Conservation (phyloP, 2,329 filamentous ascomycete genomes). For the Nothopassalora personata region DNA sequence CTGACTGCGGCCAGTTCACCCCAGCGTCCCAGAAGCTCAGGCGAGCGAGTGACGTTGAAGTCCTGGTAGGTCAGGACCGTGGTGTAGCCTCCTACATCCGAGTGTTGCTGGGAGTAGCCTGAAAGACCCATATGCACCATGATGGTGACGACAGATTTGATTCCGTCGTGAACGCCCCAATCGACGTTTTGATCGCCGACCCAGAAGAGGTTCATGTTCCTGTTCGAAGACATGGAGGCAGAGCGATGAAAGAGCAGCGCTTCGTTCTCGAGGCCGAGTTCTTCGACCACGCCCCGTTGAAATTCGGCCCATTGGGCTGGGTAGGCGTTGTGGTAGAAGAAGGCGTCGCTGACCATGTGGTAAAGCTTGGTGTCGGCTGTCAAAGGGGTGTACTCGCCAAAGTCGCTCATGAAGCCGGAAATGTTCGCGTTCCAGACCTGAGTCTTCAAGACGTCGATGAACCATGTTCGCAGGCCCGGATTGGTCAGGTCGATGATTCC, state of each 20-base stretch:
- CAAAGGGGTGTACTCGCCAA: conserved; percentile 35
- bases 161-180: conserved; percentile 34
- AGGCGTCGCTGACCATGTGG: conserved; percentile 28
- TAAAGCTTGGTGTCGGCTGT: conserved; percentile 27
- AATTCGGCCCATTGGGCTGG: conserved; percentile 33
- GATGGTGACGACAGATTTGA: conserved; percentile 33
- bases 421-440: conserved; percentile 36
- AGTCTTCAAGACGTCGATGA: conserved; percentile 30
- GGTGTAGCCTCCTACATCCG: conserved; percentile 37
- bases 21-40: conserved; percentile 36
- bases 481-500: conserved; percentile 37
- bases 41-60: conserved; percentile 33
- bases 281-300: conserved; percentile 29
- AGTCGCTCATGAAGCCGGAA: conserved; percentile 35
- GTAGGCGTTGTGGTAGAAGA: conserved; percentile 35
- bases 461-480: conserved; percentile 30
- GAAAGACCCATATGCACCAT: conserved; percentile 36
- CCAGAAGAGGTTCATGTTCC: conserved; percentile 38
- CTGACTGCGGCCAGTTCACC: conserved; percentile 34
- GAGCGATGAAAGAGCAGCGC: conserved; percentile 35
- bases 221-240: conserved; percentile 30
- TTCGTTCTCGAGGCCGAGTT: conserved; percentile 28
- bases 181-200: conserved; percentile 35
- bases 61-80: conserved; percentile 27
- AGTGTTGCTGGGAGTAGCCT: conserved; percentile 34